These are phyloP conservation scores for Eutrema heterophyllum DNA, from an alignment of 345 rosid species.

Conservation along the genomic window DNA sequence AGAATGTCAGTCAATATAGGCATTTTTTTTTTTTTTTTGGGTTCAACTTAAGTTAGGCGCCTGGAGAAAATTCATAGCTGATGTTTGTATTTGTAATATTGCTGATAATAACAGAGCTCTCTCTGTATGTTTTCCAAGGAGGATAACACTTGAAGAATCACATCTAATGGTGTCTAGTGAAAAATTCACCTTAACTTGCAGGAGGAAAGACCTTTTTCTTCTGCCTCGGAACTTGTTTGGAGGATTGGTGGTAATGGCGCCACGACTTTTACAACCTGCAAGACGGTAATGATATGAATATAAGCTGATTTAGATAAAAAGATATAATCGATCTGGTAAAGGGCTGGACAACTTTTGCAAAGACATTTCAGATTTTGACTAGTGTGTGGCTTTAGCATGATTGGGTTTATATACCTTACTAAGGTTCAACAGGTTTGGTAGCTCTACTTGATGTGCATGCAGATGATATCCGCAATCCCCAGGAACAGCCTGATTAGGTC, in stretches of 20 bases:
- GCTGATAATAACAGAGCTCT: conserved; percentile 22
- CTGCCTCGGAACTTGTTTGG: conserved; percentile 37
- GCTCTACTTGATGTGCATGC: conserved; percentile 67
- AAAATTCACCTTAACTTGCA: conserved; percentile 14
- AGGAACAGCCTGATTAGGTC: conserved; percentile 65
- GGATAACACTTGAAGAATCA: not conserved
- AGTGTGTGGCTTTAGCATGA: not conserved
- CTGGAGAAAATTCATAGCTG: conserved; percentile 23
- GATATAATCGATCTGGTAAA: not conserved
- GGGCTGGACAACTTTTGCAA: not conserved
- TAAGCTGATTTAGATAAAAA: not conserved
- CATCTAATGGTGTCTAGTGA: not conserved
- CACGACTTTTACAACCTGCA: conserved; percentile 47
- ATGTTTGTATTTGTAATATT: conserved; percentile 31
- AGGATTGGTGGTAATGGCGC: conserved; percentile 60
- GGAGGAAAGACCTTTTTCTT: not conserved
- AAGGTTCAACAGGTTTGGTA: conserved; percentile 48
- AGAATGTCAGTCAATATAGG: conserved; percentile 30
- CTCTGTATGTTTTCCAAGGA: conserved; percentile 15
- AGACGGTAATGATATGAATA: not conserved
- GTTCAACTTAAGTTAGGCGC: conserved; percentile 23
- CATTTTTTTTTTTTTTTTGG: conserved; percentile 12
- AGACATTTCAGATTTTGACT: not conserved
- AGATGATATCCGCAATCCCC: conserved; percentile 86
- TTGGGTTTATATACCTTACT: conserved; percentile 41